Conservation (phyloP, 495 filamentous ascomycete genomes). For the Aspergillus panamensis region DNA sequence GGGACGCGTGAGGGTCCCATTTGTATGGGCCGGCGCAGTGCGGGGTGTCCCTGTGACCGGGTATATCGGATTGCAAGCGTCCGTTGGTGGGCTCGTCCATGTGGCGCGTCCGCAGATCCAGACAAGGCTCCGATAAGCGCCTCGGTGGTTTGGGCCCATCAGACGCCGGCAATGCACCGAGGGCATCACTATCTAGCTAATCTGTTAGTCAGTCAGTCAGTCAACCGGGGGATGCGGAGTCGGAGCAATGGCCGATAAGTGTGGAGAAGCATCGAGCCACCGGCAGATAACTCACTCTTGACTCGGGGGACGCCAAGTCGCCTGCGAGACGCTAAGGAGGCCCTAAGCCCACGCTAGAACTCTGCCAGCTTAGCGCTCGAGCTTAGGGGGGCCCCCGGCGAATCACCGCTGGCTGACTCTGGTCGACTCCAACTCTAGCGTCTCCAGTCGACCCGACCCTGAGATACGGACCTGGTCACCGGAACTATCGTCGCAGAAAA, state of each 20-base stretch:
- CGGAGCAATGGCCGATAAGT: neutral
- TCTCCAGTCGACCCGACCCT: too few species aligned
- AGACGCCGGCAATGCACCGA: neutral
- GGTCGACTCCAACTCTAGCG: neutral
- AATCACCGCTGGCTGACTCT: too few species aligned
- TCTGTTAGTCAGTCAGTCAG: too few species aligned
- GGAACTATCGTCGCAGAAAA: too few species aligned
- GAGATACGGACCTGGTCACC: too few species aligned
- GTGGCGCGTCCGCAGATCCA: neutral
- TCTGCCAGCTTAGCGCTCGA: too few species aligned
- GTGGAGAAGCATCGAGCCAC: neutral
- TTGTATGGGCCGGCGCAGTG: neutral
- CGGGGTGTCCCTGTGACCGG: neutral
- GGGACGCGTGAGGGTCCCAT: neutral
- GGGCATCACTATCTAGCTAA: neutral
- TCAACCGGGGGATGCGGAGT: neutral
- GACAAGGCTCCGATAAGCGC: neutral
- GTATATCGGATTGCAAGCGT: neutral
- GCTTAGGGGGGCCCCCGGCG: neutral
- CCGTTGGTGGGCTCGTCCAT: too few species aligned
- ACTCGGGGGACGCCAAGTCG: neutral
- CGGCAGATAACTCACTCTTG: neutral
- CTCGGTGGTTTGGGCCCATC: neutral
- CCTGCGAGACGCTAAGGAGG: too few species aligned
- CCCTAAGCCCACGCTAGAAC: too few species aligned